phyloP scores from a whole-genome alignment of 2,329 filamentous ascomycete genomes.

The Byssothecium circinans region DNA sequence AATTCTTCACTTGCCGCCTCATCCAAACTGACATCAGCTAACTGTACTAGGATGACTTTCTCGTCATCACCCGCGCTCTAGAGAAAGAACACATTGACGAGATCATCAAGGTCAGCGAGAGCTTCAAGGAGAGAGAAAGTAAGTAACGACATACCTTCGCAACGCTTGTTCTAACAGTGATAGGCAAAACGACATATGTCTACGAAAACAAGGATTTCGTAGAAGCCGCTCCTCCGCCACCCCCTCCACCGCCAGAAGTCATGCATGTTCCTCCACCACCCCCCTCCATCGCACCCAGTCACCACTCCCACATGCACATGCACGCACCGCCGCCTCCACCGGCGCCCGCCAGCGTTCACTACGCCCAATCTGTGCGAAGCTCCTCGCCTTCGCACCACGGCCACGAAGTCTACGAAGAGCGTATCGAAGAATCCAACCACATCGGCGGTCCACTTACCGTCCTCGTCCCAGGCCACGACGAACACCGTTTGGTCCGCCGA shows the following conservation, averaged over 20 bases:
- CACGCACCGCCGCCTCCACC: conserved; percentile 11
- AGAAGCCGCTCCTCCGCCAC: conserved; percentile 18
- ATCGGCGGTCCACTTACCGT: conserved; percentile 52
- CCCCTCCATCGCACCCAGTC: conserved; percentile 12
- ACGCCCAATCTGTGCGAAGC: conserved; percentile 37
- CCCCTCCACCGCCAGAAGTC: conserved; percentile 13
- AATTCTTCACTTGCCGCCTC: conserved; percentile 27
- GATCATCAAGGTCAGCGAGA: conserved; percentile 78
- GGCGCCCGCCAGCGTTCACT: conserved; percentile 29
- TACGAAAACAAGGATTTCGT: conserved; percentile 28
- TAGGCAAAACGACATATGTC: conserved; percentile 42
- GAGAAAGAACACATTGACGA: conserved; percentile 91
- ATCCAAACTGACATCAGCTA: conserved; percentile 26
- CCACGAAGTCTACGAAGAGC: conserved; percentile 43
- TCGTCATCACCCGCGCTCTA: conserved; percentile 81
- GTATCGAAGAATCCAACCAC: conserved; percentile 51
- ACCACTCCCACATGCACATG: conserved; percentile 8
- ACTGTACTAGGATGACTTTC: conserved; percentile 67
- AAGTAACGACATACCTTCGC: neutral
- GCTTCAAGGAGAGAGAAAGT: conserved; percentile 59
- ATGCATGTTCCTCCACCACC: conserved; percentile 13
- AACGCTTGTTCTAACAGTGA: neutral
- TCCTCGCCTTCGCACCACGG: conserved; percentile 38
- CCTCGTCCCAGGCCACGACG: conserved; percentile 49
- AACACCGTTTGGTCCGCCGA: conserved; percentile 16